These are phyloP conservation scores for Gigaspora rosea DNA, from an alignment of 192 early-diverging fungal genomes.

Conservation along the genomic window DNA sequence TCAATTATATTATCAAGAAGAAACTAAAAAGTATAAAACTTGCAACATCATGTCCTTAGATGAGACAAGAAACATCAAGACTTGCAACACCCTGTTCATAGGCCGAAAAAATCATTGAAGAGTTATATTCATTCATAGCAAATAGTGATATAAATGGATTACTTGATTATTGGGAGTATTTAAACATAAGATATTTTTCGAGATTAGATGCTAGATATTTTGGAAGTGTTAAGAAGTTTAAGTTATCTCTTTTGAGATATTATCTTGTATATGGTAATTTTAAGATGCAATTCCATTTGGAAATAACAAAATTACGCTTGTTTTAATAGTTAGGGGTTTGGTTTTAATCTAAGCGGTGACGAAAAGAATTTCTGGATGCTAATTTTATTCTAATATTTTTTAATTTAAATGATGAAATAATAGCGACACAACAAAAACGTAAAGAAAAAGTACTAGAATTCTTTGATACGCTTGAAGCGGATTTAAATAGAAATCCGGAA, in stretches of 20 bases:
- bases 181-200: slow-evolving; percentile 66
- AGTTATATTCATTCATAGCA: slow-evolving; percentile 48
- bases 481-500: slow-evolving; percentile 56
- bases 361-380: no score
- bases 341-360: no score
- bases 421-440: slow-evolving; percentile 60
- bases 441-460: slow-evolving; percentile 60
- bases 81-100: no score
- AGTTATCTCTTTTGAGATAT: slow-evolving; percentile 59
- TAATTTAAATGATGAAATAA: neutral
- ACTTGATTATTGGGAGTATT: slow-evolving; percentile 63
- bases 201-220: slow-evolving; percentile 59
- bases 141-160: slow-evolving; percentile 54
- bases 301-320: neutral
- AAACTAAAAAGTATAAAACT: no score
- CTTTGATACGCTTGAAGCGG: slow-evolving; percentile 58
- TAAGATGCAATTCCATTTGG: no score
- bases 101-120: slow-evolving; percentile 67
- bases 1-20: no score
- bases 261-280: slow-evolving; percentile 59
- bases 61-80: no score
- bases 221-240: slow-evolving; percentile 60
- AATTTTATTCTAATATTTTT: no score
- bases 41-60: no score
- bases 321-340: slow-evolving; percentile 1